Evolutionary conservation across 495 filamentous ascomycete species (phyloP).

Genomic region (Barbatosphaeria neglecta): DNA sequence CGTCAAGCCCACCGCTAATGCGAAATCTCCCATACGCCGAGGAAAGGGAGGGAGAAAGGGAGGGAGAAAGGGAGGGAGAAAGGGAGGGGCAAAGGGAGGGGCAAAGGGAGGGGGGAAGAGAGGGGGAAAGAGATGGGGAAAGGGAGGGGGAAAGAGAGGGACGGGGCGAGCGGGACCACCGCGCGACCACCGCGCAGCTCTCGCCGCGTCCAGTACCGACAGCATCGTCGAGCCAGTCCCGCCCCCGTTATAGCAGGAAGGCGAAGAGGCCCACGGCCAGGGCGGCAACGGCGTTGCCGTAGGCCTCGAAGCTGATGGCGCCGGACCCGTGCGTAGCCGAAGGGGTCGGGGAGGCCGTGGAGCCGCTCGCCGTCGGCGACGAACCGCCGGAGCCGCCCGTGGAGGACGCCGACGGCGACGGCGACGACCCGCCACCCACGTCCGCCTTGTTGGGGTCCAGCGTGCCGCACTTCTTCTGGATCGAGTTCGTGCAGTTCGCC

Average conservation of each 20-base stretch:
- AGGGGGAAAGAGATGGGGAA: too few species aligned
- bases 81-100: not conserved
- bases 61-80: not conserved
- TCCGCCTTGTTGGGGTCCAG: constrained; percentile 17
- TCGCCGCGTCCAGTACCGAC: not conserved
- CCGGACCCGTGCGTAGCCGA: constrained; percentile 7
- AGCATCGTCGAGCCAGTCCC: not conserved
- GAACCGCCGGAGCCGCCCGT: constrained; percentile 1
- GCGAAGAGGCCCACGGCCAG: constrained; percentile 23
- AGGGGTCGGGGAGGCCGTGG: constrained; percentile 2
- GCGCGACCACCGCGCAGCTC: too few species aligned
- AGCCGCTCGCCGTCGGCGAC: constrained; percentile 2
- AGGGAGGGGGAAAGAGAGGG: too few species aligned
- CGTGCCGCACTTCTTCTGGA: constrained; percentile 21
- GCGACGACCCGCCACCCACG: constrained; percentile 1
- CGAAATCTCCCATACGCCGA: not conserved
- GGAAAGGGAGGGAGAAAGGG: not conserved
- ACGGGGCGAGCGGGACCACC: too few species aligned
- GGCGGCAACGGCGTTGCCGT: constrained; percentile 18
- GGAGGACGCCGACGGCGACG: not conserved
- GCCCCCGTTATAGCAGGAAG: constrained; percentile 14
- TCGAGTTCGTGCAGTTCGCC: constrained; percentile 20
- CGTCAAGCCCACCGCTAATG: not conserved
- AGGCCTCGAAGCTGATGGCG: constrained; percentile 9
- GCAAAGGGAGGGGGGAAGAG: not conserved